phyloP scores from a whole-genome alignment of 768 basidiomycete genomes.

The Russula virescens region DNA sequence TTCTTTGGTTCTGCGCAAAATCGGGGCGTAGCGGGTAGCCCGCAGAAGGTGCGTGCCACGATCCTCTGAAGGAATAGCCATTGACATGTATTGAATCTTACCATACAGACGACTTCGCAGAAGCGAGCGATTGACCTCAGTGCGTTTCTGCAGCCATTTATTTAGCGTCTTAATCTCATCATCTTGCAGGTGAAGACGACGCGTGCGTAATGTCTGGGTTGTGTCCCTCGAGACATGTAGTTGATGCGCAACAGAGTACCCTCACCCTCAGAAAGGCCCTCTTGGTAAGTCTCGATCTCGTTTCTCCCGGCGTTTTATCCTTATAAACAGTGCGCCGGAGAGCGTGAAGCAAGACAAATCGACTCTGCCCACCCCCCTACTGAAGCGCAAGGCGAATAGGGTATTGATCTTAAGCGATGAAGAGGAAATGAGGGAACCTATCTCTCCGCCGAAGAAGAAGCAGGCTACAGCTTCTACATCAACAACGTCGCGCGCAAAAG shows the following conservation, averaged over 20 bases:
- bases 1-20: conserved; percentile 13
- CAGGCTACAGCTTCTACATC: background rate
- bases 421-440: conserved; percentile 22
- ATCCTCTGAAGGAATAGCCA: background rate
- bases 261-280: background rate
- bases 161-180: background rate
- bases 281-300: background rate
- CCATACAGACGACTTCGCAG: background rate
- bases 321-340: conserved; percentile 1
- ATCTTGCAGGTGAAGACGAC: conserved; percentile 14
- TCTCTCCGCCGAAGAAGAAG: conserved; percentile 21
- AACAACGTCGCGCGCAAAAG: background rate
- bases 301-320: background rate
- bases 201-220: conserved; percentile 10
- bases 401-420: conserved; percentile 19
- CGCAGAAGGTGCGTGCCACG: background rate
- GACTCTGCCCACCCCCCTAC: conserved; percentile 2
- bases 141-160: background rate
- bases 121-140: conserved; percentile 9
- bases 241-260: conserved; percentile 1
- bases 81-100: background rate
- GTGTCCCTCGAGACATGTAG: background rate
- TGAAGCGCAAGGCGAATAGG: conserved; percentile 24
- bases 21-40: background rate
- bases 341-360: background rate